Evolutionary conservation across 176 grass and related monocot genomes (phyloP), one percentile per base, ranked within the genome.

Genomic region (Oryza glumipatula): DNA sequence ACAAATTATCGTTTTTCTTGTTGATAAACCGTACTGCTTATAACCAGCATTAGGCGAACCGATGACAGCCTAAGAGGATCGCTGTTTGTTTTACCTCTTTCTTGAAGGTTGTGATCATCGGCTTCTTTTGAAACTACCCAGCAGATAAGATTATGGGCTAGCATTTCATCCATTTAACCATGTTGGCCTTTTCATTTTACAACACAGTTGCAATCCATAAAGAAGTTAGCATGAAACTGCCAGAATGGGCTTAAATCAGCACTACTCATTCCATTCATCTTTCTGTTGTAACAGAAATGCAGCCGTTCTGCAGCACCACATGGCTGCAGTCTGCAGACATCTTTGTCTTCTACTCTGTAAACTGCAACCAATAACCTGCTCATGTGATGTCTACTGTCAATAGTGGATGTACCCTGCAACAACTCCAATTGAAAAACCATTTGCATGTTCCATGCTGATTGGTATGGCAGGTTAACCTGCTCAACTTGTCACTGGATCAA

Each of bases 381-480:
- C 9, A 63, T 63, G 58, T 33, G 36, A 38, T 69, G 5, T 45
- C 45, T 21, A 9, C 0, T 33, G 14, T 17, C 21, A 28, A 26
- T 5, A 22, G 1, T 72, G 68, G 21, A 39, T 4, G 69, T 54
- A 28, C 22, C 23, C 3, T 74, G 69, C 58, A 74, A 69, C 76
- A 67, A 67, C 30, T 80, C 32, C 58, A 32, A 52, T 52, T 54
- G 72, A 74, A 3, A 60, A 84, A 74, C n/a, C 9, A 66, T 44
- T 19, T 80, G 80, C 51, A 9, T n/a, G 24, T 16, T 49, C 67
- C 69, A 35, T 33, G 46, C 32, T 68, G 77, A 43, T 61, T 28
- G 75, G 38, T 12, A n/a, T 16, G 79, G 73, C 60, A 86, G 79
- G 67, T 78, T 82, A 45, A 56, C 12, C 77, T 86, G 88, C 66